Evolutionary conservation across 768 basidiomycete species (phyloP).

Genomic region (Boletus reticulatus): DNA sequence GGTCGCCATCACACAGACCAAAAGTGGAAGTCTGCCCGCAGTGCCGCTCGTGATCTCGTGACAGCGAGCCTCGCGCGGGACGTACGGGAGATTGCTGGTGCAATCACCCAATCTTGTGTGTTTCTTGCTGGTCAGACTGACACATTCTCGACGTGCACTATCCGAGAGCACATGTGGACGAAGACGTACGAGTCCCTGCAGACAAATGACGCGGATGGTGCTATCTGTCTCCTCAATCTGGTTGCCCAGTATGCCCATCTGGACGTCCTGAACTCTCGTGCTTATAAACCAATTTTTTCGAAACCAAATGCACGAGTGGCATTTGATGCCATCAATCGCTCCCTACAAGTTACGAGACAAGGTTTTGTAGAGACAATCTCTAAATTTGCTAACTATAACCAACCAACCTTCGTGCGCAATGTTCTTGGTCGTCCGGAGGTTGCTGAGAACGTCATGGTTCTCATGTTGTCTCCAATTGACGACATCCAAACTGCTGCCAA

Average conservation of each 20-base stretch:
- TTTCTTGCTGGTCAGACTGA: conserved; percentile 31
- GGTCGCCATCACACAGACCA: conserved; percentile 36
- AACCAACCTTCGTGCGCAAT: conserved; percentile 47
- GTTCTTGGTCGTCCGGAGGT: conserved; percentile 57
- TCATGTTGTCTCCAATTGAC: conserved; percentile 83
- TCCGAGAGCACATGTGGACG: conserved; percentile 67
- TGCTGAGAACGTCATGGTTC: conserved; percentile 55
- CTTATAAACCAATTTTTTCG: conserved; percentile 43
- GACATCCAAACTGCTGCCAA: conserved; percentile 74
- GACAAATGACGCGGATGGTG: conserved; percentile 55
- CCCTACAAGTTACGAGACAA: conserved; percentile 53
- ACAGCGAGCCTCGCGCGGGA: conserved; percentile 33
- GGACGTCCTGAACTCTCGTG: conserved; percentile 52
- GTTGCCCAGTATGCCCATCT: conserved; percentile 64
- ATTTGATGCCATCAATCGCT: conserved; percentile 59
- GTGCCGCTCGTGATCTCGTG: conserved; percentile 42
- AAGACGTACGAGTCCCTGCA: conserved; percentile 59
- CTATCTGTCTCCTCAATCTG: conserved; percentile 55
- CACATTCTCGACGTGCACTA: conserved; percentile 34
- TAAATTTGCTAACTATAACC: conserved; percentile 61
- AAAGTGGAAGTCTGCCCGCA: conserved; percentile 43
- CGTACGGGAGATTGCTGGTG: conserved; percentile 28
- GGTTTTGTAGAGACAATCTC: conserved; percentile 65
- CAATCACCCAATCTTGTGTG: conserved; percentile 33
- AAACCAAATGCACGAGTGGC: conserved; percentile 31